Evolutionary conservation across 2,329 filamentous ascomycete genomes (phyloP).

Genomic region (Hypoxylon sp.): DNA sequence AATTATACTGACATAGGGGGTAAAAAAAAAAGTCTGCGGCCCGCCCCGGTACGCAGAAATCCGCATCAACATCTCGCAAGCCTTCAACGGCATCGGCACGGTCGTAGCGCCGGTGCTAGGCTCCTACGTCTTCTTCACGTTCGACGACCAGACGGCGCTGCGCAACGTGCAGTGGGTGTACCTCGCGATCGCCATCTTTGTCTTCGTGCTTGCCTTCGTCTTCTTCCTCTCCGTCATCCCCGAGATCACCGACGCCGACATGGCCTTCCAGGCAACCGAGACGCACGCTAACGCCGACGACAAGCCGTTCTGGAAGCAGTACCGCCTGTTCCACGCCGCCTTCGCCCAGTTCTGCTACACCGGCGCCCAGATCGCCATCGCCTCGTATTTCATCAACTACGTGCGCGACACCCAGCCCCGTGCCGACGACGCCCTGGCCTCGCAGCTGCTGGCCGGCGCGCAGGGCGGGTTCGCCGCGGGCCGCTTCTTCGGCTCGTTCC

Average conservation of each 20-base stretch:
- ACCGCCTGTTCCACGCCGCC: constrained; percentile 81
- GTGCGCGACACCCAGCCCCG: constrained; percentile 71
- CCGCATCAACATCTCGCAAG: constrained; percentile 82
- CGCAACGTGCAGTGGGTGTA: constrained; percentile 84
- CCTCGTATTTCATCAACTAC: constrained; percentile 81
- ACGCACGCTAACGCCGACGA: constrained; percentile 67
- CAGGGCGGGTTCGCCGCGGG: constrained; percentile 81
- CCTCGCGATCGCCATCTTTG: constrained; percentile 79
- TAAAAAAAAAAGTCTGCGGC: constrained; percentile 67
- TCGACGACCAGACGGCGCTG: constrained; percentile 69
- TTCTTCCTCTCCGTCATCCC: constrained; percentile 78
- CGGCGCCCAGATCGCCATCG: constrained; percentile 78
- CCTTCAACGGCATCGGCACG: constrained; percentile 82
- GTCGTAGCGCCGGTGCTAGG: constrained; percentile 81
- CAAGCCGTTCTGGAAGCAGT: constrained; percentile 78
- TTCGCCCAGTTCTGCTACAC: constrained; percentile 85
- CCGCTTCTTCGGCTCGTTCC: constrained; percentile 74
- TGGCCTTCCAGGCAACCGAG: constrained; percentile 70
- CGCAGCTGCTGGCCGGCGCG: constrained; percentile 80
- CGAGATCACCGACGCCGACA: constrained; percentile 80
- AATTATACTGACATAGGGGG: constrained; percentile 27
- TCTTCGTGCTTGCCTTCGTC: constrained; percentile 74
- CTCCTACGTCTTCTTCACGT: constrained; percentile 80
- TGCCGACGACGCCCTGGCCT: constrained; percentile 66
- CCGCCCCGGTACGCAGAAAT: constrained; percentile 79